Conservation (phyloP, 2,329 filamentous ascomycete genomes). For the Emericellopsis atlantica region DNA sequence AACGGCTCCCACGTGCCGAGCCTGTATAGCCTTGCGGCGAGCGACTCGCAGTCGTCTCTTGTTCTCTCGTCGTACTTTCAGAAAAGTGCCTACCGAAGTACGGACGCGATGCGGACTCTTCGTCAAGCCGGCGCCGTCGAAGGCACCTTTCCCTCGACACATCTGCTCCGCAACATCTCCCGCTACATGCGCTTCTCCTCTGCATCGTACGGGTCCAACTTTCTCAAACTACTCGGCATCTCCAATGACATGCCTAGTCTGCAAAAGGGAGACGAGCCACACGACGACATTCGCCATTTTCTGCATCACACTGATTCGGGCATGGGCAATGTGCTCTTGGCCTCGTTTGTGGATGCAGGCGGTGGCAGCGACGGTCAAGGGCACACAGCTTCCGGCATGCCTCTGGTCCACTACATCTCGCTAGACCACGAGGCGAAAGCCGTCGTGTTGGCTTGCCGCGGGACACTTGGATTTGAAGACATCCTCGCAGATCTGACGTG, state of each 20-base stretch:
- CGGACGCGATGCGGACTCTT: constrained; percentile 33
- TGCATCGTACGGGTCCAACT: constrained; percentile 51
- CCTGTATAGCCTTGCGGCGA: constrained; percentile 47
- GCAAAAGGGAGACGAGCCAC: constrained; percentile 31
- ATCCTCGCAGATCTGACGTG: constrained; percentile 63
- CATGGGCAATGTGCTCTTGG: constrained; percentile 47
- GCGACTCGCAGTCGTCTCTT: constrained; percentile 41
- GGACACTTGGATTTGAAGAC: constrained; percentile 62
- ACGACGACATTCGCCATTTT: constrained; percentile 51
- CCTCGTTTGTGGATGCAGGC: constrained; percentile 58
- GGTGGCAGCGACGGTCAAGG: constrained; percentile 55
- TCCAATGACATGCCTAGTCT: constrained; percentile 32
- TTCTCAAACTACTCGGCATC: constrained; percentile 51
- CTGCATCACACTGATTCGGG: constrained; percentile 48
- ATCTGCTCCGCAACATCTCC: constrained; percentile 48
- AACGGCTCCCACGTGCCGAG: constrained; percentile 29
- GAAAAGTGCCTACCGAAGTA: constrained; percentile 33
- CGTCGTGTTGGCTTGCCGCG: constrained; percentile 59
- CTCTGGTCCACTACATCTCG: constrained; percentile 61
- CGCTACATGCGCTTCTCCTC: constrained; percentile 56
- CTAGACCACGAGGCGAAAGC: constrained; percentile 60
- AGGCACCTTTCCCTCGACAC: constrained; percentile 45
- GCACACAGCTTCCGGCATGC: constrained; percentile 52
- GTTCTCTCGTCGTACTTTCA: constrained; percentile 35
- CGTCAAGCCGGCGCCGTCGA: constrained; percentile 39